Evolutionary conservation across 1,284 basidiomycete genomes (phyloP), one percentile per base, ranked within the genome.

Genomic region (Pseudozyma hubeiensis): DNA sequence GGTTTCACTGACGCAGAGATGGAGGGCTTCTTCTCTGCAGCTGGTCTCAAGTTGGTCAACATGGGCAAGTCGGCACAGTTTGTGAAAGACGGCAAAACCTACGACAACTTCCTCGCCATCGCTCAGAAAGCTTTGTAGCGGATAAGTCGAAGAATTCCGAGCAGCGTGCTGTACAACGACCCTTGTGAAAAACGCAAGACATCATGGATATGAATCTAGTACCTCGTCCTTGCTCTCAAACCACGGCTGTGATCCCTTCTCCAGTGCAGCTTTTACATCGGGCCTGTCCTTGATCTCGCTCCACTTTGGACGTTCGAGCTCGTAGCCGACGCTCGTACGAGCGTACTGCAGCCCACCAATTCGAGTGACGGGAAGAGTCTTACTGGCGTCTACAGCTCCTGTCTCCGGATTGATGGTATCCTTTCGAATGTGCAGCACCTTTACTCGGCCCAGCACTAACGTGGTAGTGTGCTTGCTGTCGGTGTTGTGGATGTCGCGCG

Each of bases 261-360:
- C 60, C 19, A 75, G 44, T 7, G 69, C 74, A n/a, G 44, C 49
- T 35, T 73, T 48, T 41, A 78, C 66, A 17, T 75, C 66, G n/a
- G 56, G 41, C 8, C 39, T 40, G 14, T 73, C 60, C 61, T 76
- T 70, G 58, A 69, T 57, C 19, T 45, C 34, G 34, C 61, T 58
- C 69, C 66, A 79, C 31, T 67, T 77, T n/a, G 68, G 75, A 4
- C 77, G 55, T 40, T 70, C 67, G 14, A 77, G 62, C 45, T 79
- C 77, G 51, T 72, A 79, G 1, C 75, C 77, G 14, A 58, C 40
- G 3, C 51, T 37, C 1, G 69, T 72, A 7, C 71, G 55, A 7
- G 69, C 67, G 48, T 77, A 80, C 11, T 70, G 67, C 30, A 80
- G 39, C 9, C 78, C 78, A 14, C 78, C 78, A 30, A 76, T 74